Evolutionary conservation across 768 basidiomycete species (phyloP), one percentile per base, ranked within the genome.

Genomic region (Suillus cothurnatus): DNA sequence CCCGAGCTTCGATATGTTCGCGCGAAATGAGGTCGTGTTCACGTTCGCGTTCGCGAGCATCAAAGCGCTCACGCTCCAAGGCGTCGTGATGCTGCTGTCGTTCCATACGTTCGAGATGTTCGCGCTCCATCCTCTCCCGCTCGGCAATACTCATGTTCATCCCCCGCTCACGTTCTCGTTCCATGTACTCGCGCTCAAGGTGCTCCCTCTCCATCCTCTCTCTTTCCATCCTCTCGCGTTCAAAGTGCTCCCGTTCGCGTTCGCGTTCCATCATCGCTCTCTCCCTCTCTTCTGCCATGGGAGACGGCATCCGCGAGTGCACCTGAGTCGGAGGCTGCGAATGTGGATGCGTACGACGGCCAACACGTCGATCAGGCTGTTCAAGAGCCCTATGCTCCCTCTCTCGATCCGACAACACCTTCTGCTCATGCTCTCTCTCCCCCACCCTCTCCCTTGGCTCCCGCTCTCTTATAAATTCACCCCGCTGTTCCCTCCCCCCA

Each of bases 151-250:
- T 57, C 56, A 57, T 57, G 6, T 17, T 36, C 56, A 57, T 57
- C 36, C 36, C 38, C 23, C 53, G 53, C 21, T 55, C 53, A 6
- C 73, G 73, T 11, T 78, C 75, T 47, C 75, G 75, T 43, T 78
- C 75, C 64, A 69, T 38, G 19, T 62, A 70, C 19, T 77, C 73
- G 34, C 77, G 72, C 19, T 77, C 76, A 45, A 61, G 32, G 57
- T 73, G 64, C 62, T 78, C 79, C n/a, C 79, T 71, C 47, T 79
- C 77, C n/a, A 76, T 56, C 69, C 72, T 68, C 60, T 79, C 73
- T 14, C 53, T 55, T 41, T 79, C 77, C 23, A 76, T 59, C 69
- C 72, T 68, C 61, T 79, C 73, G 43, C 76, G 65, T 53, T 69
- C 68, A 58, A 67, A 36, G 52, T 66, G 67, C n/a, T 73, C 71